Conservation (phyloP, 139 green algal species). For the Trebouxia sp. region DNA sequence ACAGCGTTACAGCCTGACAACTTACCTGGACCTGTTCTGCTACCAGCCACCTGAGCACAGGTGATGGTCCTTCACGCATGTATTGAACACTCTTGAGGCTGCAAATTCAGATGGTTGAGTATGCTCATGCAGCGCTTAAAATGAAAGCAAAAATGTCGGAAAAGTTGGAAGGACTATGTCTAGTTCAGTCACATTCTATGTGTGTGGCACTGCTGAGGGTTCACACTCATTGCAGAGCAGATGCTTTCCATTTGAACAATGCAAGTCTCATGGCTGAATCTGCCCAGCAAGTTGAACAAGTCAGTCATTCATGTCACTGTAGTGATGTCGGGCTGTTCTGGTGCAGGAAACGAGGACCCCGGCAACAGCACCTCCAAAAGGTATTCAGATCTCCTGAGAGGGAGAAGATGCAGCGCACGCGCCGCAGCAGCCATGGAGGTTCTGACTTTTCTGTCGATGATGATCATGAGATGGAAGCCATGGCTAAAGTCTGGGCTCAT, state of each 20-base stretch:
- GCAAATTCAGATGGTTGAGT: not conserved
- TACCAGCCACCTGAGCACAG: slow-evolving; percentile 26
- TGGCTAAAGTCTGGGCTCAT: slow-evolving; percentile 64
- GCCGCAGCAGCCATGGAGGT: slow-evolving; percentile 24
- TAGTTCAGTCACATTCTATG: too few relatives aligned
- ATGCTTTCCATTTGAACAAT: too few relatives aligned
- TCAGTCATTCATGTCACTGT: too few relatives aligned
- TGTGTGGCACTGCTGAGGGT: too few relatives aligned
- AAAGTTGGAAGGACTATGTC: too few relatives aligned
- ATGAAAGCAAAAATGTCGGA: not conserved
- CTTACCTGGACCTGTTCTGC: slow-evolving; percentile 39
- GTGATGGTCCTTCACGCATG: too few relatives aligned
- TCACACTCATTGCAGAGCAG: too few relatives aligned
- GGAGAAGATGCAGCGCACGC: not conserved
- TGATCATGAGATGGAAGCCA: slow-evolving; percentile 47
- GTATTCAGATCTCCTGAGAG: not conserved
- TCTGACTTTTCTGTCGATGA: slow-evolving; percentile 19
- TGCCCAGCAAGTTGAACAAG: too few relatives aligned
- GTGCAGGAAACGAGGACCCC: slow-evolving; percentile 8
- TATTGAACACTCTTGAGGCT: too few relatives aligned
- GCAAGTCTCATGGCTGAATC: too few relatives aligned
- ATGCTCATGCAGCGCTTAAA: not conserved
- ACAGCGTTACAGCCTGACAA: slow-evolving; percentile 29
- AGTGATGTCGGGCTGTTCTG: too few relatives aligned
- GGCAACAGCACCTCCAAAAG: slow-evolving; percentile 10